These are phyloP conservation scores for Coemansia sp. DNA, from an alignment of 192 early-diverging fungal genomes.

Conservation along the genomic window DNA sequence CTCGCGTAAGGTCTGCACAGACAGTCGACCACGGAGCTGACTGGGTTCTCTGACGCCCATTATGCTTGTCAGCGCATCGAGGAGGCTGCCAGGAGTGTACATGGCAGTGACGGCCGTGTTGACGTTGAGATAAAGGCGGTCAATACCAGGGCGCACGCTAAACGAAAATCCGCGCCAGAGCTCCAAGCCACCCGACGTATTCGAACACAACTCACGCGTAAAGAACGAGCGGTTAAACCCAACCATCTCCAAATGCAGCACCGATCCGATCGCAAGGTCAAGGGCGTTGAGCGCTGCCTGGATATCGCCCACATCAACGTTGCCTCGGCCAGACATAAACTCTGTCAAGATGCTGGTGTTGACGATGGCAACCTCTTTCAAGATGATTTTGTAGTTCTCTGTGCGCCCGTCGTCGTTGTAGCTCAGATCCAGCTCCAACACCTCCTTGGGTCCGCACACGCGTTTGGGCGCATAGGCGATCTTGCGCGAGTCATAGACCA, in stretches of 20 bases:
- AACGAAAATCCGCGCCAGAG: slow-evolving; percentile 94
- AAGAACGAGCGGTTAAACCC: slow-evolving; percentile 90
- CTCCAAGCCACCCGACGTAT: slow-evolving; percentile 71
- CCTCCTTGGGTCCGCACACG: slow-evolving; percentile 64
- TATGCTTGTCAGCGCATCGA: slow-evolving; percentile 68
- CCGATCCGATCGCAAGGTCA: slow-evolving; percentile 81
- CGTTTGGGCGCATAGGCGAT: slow-evolving; percentile 79
- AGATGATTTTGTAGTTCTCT: slow-evolving; percentile 55
- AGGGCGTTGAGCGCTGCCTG: slow-evolving; percentile 61
- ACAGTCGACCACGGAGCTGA: slow-evolving; percentile 34
- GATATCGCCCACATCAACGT: slow-evolving; percentile 17
- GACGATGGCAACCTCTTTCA: slow-evolving; percentile 59
- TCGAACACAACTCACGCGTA: slow-evolving; percentile 60
- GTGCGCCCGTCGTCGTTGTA: slow-evolving; percentile 36
- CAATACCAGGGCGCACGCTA: slow-evolving; percentile 73
- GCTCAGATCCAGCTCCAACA: slow-evolving; percentile 57
- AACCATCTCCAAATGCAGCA: slow-evolving; percentile 72
- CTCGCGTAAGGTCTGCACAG: slow-evolving; percentile 5
- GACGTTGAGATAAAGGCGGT: slow-evolving; percentile 70
- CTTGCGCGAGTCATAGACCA: slow-evolving; percentile 83
- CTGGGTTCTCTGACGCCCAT: slow-evolving; percentile 53
- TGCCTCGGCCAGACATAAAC: slow-evolving; percentile 19
- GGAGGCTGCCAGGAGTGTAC: slow-evolving; percentile 63
- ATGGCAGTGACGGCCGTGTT: slow-evolving; percentile 71
- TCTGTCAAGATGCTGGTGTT: slow-evolving; percentile 47